These are phyloP conservation scores for Pezicula radicicola DNA, from an alignment of 2,329 filamentous ascomycete genomes.

Conservation along the genomic window DNA sequence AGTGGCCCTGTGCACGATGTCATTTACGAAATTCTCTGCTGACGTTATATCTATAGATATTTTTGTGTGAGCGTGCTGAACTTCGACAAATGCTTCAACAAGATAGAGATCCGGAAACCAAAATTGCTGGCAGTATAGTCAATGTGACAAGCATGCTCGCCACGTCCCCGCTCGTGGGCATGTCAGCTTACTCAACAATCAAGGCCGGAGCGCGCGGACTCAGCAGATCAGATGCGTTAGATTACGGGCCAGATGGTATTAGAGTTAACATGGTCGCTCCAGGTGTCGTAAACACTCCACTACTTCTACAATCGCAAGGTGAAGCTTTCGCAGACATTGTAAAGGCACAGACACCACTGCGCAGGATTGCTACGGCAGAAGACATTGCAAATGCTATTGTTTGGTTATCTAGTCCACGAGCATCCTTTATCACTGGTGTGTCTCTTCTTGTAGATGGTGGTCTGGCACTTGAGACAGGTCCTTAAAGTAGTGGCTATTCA, in stretches of 20 bases:
- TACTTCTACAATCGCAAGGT: not conserved
- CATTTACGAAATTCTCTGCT: too few relatives aligned
- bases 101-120: not conserved
- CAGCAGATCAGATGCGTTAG: constrained; percentile 3
- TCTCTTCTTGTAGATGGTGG: not conserved
- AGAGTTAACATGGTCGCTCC: not conserved
- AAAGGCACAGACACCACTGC: not conserved
- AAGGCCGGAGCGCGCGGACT: constrained; percentile 21
- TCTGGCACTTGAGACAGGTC: not conserved
- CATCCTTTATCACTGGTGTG: not conserved
- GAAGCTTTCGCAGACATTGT: not conserved
- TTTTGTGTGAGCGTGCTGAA: not conserved
- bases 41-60: not conserved
- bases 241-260: not conserved
- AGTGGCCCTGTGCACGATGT: too few relatives aligned
- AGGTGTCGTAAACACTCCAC: not conserved
- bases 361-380: not conserved
- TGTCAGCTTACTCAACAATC: constrained; percentile 18
- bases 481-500: too few relatives aligned
- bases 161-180: not conserved
- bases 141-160: constrained; percentile 18
- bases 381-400: constrained; percentile 1
- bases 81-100: not conserved
- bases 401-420: not conserved
- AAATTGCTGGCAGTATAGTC: constrained; percentile 21